Evolutionary conservation across 2,329 filamentous ascomycete species (phyloP).

Genomic region (Venturia asperata): DNA sequence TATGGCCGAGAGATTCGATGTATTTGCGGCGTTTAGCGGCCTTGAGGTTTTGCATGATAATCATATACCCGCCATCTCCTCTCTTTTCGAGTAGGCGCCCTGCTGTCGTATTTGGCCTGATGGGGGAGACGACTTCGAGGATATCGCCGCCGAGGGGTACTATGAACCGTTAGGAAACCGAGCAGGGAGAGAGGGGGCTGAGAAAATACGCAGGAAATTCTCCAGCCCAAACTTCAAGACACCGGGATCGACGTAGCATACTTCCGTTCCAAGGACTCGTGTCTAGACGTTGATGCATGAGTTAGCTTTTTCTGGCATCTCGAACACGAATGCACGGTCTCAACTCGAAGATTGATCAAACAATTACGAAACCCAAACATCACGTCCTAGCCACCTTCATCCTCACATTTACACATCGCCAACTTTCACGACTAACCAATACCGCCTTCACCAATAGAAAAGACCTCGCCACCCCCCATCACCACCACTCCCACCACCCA

Average conservation of each 20-base stretch:
- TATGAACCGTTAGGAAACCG: slow-evolving; percentile 20
- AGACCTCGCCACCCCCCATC: too few species aligned
- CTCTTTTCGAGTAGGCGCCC: slow-evolving; percentile 36
- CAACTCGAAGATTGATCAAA: too few species aligned
- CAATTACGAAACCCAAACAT: too few species aligned
- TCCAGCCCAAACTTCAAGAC: slow-evolving; percentile 36
- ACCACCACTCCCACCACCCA: too few species aligned
- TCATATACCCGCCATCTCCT: slow-evolving; percentile 43
- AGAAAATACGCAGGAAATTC: slow-evolving; percentile 33
- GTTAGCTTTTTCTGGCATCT: not conserved
- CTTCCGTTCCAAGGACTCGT: slow-evolving; percentile 34
- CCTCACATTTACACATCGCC: too few species aligned
- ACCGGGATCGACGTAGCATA: slow-evolving; percentile 34
- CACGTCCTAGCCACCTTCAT: too few species aligned
- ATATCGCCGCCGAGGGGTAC: slow-evolving; percentile 39
- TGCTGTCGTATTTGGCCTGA: slow-evolving; percentile 33
- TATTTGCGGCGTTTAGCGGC: slow-evolving; percentile 32
- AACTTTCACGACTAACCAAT: too few species aligned
- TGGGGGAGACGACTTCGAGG: slow-evolving; percentile 35
- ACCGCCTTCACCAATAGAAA: too few species aligned
- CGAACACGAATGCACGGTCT: too few species aligned
- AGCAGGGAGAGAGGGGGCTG: not conserved
- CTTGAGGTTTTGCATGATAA: slow-evolving; percentile 42
- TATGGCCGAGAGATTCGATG: slow-evolving; percentile 32
- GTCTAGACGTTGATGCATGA: slow-evolving; percentile 24